phyloP scores from a whole-genome alignment of 495 filamentous ascomycete genomes.

The Monascus purpureus region DNA sequence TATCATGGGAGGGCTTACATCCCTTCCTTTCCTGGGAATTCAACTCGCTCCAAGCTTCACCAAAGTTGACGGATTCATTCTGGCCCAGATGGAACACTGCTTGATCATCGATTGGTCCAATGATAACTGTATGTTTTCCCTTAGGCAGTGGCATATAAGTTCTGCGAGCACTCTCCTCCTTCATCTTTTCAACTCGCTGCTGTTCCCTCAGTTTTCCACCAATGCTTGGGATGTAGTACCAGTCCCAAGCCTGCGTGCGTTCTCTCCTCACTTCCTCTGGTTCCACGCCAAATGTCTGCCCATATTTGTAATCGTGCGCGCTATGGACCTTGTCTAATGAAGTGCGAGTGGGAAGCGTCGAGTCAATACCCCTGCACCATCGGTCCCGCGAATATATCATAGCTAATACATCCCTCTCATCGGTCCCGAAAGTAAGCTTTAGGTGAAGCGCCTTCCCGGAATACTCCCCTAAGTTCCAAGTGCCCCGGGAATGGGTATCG shows the following conservation, averaged over 20 bases:
- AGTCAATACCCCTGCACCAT: conserved; percentile 31
- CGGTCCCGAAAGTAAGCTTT: conserved; percentile 27
- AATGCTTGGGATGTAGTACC: conserved; percentile 35
- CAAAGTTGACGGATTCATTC: conserved; percentile 27
- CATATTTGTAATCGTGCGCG: conserved; percentile 25
- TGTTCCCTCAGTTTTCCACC: conserved; percentile 21
- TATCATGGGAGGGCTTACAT: neutral
- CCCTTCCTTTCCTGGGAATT: conserved; percentile 3
- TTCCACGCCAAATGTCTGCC: conserved; percentile 21
- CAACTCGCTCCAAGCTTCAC: conserved; percentile 26
- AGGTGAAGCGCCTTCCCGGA: conserved; percentile 24
- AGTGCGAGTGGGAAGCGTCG: conserved; percentile 33
- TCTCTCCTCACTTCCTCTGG: conserved; percentile 29
- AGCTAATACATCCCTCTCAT: conserved; percentile 31
- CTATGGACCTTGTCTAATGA: conserved; percentile 13
- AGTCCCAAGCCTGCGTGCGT: conserved; percentile 36
- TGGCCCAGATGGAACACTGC: conserved; percentile 23
- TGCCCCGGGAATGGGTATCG: conserved; percentile 24
- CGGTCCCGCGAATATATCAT: conserved; percentile 31
- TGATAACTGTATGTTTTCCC: conserved; percentile 29
- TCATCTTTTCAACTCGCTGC: conserved; percentile 19
- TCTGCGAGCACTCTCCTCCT: conserved; percentile 13
- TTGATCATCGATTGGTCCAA: conserved; percentile 36
- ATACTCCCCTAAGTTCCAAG: conserved; percentile 22
- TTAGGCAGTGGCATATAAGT: conserved; percentile 26